phyloP scores from a whole-genome alignment of 176 grass and related monocot species.

The Guadua angustifolia region DNA sequence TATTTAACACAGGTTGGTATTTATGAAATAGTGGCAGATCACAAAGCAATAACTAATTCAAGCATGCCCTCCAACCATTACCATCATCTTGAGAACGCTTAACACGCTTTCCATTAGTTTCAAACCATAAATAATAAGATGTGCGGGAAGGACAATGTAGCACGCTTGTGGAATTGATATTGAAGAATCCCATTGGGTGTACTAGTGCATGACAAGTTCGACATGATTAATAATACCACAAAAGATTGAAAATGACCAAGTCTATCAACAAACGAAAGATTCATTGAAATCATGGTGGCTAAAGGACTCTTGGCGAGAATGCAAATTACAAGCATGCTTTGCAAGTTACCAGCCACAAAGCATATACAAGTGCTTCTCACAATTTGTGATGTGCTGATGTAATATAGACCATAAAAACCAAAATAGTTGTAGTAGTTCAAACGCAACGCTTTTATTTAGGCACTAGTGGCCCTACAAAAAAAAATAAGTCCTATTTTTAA shows the following conservation, averaged over 20 bases:
- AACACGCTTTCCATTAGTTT: background rate
- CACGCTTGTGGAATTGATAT: background rate
- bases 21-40: background rate
- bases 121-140: constrained; percentile 1
- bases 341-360: background rate
- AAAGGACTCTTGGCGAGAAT: background rate
- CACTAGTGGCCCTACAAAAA: background rate
- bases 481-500: background rate
- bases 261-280: background rate
- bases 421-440: background rate
- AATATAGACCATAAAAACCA: background rate
- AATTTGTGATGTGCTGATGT: background rate
- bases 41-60: background rate
- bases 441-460: background rate
- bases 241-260: background rate
- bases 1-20: background rate
- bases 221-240: background rate
- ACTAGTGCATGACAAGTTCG: background rate
- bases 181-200: background rate
- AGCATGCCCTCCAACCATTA: background rate
- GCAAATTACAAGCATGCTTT: background rate
- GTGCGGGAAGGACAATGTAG: background rate
- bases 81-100: background rate
- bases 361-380: background rate
- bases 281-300: background rate